Percentiles rank a stretch among this genome's conserved stretches.
phyloP scores from a whole-genome alignment of 495 filamentous ascomycete genomes.

The Penicillium riverlandense region DNA sequence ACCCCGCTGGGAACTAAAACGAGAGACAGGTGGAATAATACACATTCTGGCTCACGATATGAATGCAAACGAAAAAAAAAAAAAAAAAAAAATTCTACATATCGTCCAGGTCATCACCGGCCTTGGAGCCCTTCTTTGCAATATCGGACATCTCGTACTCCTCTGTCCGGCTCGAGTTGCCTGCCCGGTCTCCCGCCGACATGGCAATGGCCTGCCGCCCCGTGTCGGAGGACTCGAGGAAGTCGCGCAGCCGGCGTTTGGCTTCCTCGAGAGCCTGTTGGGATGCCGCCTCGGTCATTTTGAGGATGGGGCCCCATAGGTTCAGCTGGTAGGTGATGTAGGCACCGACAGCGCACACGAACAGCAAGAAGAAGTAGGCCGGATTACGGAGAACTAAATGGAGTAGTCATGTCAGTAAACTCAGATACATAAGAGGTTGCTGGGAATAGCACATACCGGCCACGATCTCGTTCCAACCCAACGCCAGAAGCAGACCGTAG shows the following conservation, averaged over 20 bases:
- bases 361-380: conserved; percentile 80
- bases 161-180: conserved; percentile 17
- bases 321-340: conserved; percentile 92
- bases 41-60: no score
- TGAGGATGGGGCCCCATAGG: conserved; percentile 89
- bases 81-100: conserved; percentile 26
- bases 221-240: conserved; percentile 72
- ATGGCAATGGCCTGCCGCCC: conserved; percentile 75
- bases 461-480: conserved; percentile 96
- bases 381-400: conserved; percentile 80
- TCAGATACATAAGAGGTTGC: not conserved
- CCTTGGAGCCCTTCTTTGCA: conserved; percentile 22
- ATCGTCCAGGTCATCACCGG: conserved; percentile 33
- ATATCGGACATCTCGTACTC: conserved; percentile 42
- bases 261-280: conserved; percentile 81
- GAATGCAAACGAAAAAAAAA: no score
- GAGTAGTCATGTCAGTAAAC: conserved; percentile 7
- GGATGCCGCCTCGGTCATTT: conserved; percentile 85
- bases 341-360: conserved; percentile 63
- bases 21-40: not conserved
- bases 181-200: conserved; percentile 31
- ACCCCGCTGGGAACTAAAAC: conserved; percentile 2
- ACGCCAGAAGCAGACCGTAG: conserved; percentile 76
- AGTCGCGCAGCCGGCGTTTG: conserved; percentile 81
- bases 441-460: conserved; percentile 55